Evolutionary conservation across 2,329 filamentous ascomycete species (phyloP), one percentile per base, ranked within the genome.

Genomic region (Sporothrix phasma): DNA sequence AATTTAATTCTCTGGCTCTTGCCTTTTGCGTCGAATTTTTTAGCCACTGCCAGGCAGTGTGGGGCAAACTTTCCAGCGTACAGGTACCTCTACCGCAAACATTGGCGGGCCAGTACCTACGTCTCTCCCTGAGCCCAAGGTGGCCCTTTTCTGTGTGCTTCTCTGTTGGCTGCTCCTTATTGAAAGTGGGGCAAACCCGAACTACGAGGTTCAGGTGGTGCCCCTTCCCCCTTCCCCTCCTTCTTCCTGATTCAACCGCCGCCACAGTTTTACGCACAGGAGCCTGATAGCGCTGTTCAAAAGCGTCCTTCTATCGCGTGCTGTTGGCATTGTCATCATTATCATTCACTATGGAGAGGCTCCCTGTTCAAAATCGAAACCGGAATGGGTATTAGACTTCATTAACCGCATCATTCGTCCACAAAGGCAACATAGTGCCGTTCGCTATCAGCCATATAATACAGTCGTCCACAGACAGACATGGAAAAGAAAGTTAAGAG

Each of bases 11-110:
- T n/a, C n/a, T n/a, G n/a, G n/a, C 41, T 46, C 22, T 61, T 58
- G 56, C 56, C 61, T 37, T 63, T 64, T 64, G 37, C 59, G 49
- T 62, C 63, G 51, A 65, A 64, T 64, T 66, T 67, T 66, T 66
- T 67, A 56, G 61, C 65, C 65, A 65, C 61, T 47, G n/a, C 49
- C 22, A 54, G 49, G 51, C 51, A 64, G 58, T 64, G 65, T 66
- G 65, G 66, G 66, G 64, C 63, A 65, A 63, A 51, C 17, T 53
- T 34, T 54, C 54, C 39, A 34, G 39, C 26, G 24, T 26, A 4
- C 15, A n/a, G 29, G 31, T 67, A 67, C 64, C 19, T 46, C 13
- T 2, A 17, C 5, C 2, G 24, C 39, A 15, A 34, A 26, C 13
- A 5, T 22, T 13, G 17, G 24, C 15, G 19, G 7, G 11, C 1